Conservation (phyloP, 345 rosid genomes). For the Populus davidiana region DNA sequence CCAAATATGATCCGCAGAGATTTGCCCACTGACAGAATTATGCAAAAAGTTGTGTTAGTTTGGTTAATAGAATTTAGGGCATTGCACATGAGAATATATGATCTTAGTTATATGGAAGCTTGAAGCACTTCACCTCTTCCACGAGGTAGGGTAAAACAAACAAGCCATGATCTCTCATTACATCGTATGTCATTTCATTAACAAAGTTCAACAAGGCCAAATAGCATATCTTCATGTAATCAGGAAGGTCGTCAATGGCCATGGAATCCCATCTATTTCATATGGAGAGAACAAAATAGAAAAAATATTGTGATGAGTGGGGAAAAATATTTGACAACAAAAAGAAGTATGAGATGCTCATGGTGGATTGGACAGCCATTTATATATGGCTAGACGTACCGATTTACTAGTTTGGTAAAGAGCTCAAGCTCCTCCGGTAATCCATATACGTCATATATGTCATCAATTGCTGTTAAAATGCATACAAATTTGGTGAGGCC, state of each 20-base stretch:
- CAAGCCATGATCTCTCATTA: neutral
- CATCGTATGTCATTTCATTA: neutral
- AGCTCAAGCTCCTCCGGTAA: conserved; percentile 19
- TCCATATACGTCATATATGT: conserved; percentile 23
- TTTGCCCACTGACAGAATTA: too few species aligned
- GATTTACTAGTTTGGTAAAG: conserved; percentile 10
- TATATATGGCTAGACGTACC: neutral
- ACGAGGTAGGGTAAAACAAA: neutral
- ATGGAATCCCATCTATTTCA: neutral
- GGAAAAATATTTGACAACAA: too few species aligned
- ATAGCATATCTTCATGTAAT: conserved; percentile 1
- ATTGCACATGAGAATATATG: neutral
- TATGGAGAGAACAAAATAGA: neutral
- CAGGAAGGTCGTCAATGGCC: neutral
- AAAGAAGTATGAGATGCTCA: too few species aligned
- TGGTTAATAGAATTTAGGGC: neutral
- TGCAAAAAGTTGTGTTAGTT: too few species aligned
- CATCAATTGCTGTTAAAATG: conserved; percentile 19
- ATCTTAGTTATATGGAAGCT: too few species aligned
- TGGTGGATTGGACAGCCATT: too few species aligned
- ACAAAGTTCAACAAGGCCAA: neutral
- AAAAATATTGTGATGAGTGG: too few species aligned
- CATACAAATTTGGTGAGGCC: conserved; percentile 7
- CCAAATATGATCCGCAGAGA: too few species aligned
- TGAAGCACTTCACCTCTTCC: neutral